Conservation (phyloP, 768 basidiomycete genomes). For the Pleurotus ostreatus region DNA sequence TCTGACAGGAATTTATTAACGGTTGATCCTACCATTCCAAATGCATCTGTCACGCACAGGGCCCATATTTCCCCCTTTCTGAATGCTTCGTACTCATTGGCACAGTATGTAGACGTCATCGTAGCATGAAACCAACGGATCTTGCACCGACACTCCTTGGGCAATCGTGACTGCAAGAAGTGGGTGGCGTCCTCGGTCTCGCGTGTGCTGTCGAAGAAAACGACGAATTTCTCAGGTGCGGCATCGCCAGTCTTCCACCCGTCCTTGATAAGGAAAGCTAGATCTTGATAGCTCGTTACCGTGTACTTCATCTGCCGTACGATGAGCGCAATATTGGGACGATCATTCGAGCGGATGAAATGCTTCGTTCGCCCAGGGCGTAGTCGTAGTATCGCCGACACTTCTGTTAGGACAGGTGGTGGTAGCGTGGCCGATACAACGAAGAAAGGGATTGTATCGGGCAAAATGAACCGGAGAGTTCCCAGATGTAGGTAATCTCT, state of each 20-base stretch:
- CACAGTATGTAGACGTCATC: slow-evolving; percentile 20
- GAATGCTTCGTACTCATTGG: slow-evolving; percentile 12
- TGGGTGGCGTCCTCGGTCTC: slow-evolving; percentile 12
- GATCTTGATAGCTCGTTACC: slow-evolving; percentile 18
- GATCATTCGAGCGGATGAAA: slow-evolving; percentile 23
- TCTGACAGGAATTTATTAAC: slow-evolving; percentile 6
- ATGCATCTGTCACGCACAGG: slow-evolving; percentile 24
- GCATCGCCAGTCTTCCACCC: slow-evolving; percentile 1
- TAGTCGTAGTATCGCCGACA: slow-evolving; percentile 15
- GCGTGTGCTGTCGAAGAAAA: slow-evolving; percentile 23
- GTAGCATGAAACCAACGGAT: slow-evolving; percentile 23
- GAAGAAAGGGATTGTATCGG: slow-evolving; percentile 22
- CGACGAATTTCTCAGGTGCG: slow-evolving; percentile 13
- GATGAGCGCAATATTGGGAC: slow-evolving; percentile 25
- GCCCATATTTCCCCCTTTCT: slow-evolving; percentile 19
- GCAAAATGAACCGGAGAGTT: slow-evolving; percentile 22
- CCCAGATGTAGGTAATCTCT: slow-evolving; percentile 27
- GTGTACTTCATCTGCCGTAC: slow-evolving; percentile 20
- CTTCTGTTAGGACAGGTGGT: slow-evolving; percentile 15
- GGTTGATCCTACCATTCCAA: slow-evolving; percentile 27
- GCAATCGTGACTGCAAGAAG: slow-evolving; percentile 13
- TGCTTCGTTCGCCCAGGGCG: neutral
- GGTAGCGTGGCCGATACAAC: slow-evolving; percentile 31
- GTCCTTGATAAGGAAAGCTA: slow-evolving; percentile 19
- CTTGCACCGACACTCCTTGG: slow-evolving; percentile 8